Conservation (phyloP, 345 rosid genomes). For the Eutrema heterophyllum region DNA sequence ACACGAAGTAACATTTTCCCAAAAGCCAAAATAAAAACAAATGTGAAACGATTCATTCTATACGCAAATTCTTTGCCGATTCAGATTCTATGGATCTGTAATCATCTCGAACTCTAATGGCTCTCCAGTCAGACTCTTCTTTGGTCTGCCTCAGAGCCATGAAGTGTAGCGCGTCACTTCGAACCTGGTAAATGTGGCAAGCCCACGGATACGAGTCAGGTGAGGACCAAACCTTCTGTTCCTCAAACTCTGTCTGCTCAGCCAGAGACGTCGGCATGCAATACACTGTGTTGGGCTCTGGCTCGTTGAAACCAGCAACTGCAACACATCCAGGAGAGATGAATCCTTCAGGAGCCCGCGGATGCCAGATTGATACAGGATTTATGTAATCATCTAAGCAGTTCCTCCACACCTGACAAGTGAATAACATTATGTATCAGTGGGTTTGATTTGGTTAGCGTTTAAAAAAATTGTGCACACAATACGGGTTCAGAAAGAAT, state of each 20-base stretch:
- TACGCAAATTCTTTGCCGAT: constrained; percentile 13
- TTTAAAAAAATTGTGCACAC: not conserved
- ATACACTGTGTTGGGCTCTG: constrained; percentile 47
- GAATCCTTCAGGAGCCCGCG: constrained; percentile 84
- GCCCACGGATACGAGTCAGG: constrained; percentile 91
- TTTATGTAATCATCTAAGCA: constrained; percentile 64
- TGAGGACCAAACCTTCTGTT: constrained; percentile 80
- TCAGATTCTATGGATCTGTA: constrained; percentile 31
- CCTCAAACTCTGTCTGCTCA: constrained; percentile 78
- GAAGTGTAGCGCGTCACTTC: constrained; percentile 86
- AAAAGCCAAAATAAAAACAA: not conserved
- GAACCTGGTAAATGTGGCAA: constrained; percentile 82
- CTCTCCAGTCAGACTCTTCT: constrained; percentile 75
- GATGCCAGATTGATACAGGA: constrained; percentile 87
- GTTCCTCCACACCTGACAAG: constrained; percentile 86
- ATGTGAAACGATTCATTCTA: constrained; percentile 10
- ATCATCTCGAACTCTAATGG: constrained; percentile 58
- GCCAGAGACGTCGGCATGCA: constrained; percentile 64
- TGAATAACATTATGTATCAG: not conserved
- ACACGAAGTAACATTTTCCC: not conserved
- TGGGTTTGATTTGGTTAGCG: not conserved
- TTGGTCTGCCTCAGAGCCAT: constrained; percentile 65
- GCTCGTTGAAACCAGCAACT: constrained; percentile 63
- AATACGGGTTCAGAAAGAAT: not conserved
- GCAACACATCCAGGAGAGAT: constrained; percentile 74